Evolutionary conservation across 1,139 yeast genomes (phyloP), one percentile per base, ranked within the genome.

Genomic region (Saccharomyces pastorianus): DNA sequence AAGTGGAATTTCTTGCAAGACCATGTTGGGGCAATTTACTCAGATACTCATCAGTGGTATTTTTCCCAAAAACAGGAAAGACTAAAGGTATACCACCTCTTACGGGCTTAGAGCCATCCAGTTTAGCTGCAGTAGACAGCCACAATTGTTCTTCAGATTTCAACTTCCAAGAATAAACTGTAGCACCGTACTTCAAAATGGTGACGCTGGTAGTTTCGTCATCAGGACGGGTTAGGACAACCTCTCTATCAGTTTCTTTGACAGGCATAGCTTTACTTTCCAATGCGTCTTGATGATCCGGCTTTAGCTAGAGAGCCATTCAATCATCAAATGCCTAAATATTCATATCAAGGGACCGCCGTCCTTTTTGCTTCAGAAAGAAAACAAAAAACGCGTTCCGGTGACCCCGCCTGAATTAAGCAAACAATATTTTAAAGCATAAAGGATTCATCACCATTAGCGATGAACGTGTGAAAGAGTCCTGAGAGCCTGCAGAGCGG

Each of bases 21-120:
- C 99, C 99, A 68, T 93, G 99, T 73, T 93, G 98, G 13, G 97
- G 97, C 62, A 93, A 79, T 65, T 68, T 60, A 46, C 68, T 68
- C 57, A 76, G 69, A 47, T 59, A 55, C 28, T 60, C 65, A 53
- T 66, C 68, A 23, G 73, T 63, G n/a, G 72, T 68, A 26, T 83
- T 79, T 68, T 88, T 89, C 56, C 99, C 98, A 71, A 93, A 93
- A 6, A 90, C 84, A 1, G 98, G 99, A 78, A 93, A 93, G 2
- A 91, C 98, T 31, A 93, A 76, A 11, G 99, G 99, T 53, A 93
- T 88, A 51, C 99, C 99, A 58, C 99, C 99, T 67, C 99, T 81
- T 27, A 93, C 97, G 1, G 98, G 95, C 68, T 86, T 88, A 51
- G 91, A 73, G 3, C 97, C 97, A 65, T 93, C 98, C 58, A 91